Conservation (phyloP, 1,284 basidiomycete species). For the Leccinum pachyderme region DNA sequence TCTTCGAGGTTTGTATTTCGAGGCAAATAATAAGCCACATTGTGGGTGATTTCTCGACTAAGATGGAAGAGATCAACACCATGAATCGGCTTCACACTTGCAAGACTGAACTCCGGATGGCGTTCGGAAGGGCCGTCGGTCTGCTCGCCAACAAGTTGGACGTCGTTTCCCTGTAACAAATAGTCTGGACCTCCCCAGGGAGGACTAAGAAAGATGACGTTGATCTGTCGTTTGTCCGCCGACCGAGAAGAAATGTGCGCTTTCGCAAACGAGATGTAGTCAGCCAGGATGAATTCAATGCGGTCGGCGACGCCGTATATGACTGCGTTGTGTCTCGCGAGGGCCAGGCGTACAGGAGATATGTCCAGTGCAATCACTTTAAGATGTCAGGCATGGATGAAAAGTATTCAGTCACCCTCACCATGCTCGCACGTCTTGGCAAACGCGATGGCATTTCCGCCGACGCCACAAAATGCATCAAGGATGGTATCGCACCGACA, state of each 20-base stretch:
- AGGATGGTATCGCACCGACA: conserved; percentile 83
- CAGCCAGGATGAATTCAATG: conserved; percentile 91
- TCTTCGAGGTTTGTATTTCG: conserved; percentile 79
- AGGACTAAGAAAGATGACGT: conserved; percentile 89
- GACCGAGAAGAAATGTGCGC: conserved; percentile 45
- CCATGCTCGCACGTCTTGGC: conserved; percentile 91
- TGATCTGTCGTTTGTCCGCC: conserved; percentile 50
- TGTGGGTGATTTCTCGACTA: conserved; percentile 66
- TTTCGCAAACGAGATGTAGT: conserved; percentile 80
- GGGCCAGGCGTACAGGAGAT: conserved; percentile 76
- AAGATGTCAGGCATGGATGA: conserved; percentile 3
- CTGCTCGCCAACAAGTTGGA: conserved; percentile 18
- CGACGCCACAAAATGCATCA: conserved; percentile 97
- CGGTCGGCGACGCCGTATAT: conserved; percentile 93
- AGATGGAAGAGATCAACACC: conserved; percentile 81
- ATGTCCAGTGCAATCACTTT: conserved; percentile 91
- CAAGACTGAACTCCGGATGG: conserved; percentile 66
- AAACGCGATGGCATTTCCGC: conserved; percentile 97
- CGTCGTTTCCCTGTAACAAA: conserved; percentile 38
- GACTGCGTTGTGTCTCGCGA: conserved; percentile 89
- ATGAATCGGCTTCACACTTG: conserved; percentile 74
- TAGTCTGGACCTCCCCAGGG: conserved; percentile 90
- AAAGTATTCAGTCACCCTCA: conserved; percentile 37
- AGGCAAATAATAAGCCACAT: conserved; percentile 90
- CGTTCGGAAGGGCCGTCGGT: conserved; percentile 10